phyloP scores from a whole-genome alignment of 805 yeast genomes.

The Zygosaccharomyces siamensis region DNA sequence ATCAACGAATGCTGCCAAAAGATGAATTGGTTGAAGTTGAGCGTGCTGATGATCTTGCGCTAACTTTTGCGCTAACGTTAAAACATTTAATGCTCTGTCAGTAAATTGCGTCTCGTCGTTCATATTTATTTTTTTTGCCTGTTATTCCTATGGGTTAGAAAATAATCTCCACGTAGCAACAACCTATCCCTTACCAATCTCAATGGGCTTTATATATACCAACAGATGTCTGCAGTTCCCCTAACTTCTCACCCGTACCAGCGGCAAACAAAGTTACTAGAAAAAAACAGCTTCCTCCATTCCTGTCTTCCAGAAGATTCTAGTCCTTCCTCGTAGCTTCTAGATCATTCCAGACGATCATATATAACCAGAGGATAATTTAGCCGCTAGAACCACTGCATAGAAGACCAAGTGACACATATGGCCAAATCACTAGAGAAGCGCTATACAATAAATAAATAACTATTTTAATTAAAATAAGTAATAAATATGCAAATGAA shows the following conservation, averaged over 20 bases:
- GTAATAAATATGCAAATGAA: background rate
- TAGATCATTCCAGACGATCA: conserved; percentile 12
- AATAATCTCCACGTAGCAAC: background rate
- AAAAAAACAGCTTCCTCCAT: background rate
- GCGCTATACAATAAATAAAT: conserved; percentile 8
- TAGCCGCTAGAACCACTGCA: background rate
- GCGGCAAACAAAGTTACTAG: background rate
- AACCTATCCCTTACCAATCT: background rate
- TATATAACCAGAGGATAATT: no score
- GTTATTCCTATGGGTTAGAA: background rate
- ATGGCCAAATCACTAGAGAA: background rate
- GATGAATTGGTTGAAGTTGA: conserved; percentile 80
- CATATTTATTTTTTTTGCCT: conserved; percentile 14
- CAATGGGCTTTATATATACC: background rate
- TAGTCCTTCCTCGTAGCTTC: conserved; percentile 5
- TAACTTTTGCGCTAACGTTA: conserved; percentile 72
- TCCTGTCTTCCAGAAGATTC: conserved; percentile 1
- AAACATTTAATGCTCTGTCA: conserved; percentile 81
- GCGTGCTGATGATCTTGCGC: conserved; percentile 83
- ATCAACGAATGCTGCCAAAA: conserved; percentile 85
- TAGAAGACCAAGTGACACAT: background rate
- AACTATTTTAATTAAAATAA: background rate
- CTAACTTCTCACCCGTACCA: background rate
- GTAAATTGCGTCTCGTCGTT: conserved; percentile 71
- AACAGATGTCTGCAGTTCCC: background rate